Evolutionary conservation across 768 basidiomycete species (phyloP).

Genomic region (Steccherinum ochraceum): DNA sequence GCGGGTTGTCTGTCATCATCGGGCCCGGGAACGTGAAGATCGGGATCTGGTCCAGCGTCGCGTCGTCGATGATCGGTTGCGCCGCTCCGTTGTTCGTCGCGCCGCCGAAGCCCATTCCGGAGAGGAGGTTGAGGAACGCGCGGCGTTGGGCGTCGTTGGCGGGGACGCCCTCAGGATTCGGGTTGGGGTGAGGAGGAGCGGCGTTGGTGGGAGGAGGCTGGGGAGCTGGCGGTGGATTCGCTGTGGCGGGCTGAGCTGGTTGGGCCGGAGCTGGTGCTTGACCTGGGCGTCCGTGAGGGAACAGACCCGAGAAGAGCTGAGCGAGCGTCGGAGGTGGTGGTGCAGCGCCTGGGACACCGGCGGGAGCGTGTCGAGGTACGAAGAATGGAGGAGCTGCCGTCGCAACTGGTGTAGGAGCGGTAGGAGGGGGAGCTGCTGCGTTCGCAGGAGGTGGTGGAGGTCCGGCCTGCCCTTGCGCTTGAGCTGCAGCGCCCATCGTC

Average conservation of each 20-base stretch:
- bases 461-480: not conserved
- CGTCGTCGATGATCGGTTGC: too few relatives aligned
- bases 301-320: not conserved
- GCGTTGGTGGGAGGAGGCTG: not conserved
- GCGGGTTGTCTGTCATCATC: too few relatives aligned
- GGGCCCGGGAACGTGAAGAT: not conserved
- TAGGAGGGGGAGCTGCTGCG: not conserved
- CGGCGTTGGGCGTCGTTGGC: too few relatives aligned
- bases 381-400: not conserved
- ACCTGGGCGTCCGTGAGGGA: not conserved
- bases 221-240: conserved; percentile 2
- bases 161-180: too few relatives aligned
- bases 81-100: too few relatives aligned
- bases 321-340: not conserved
- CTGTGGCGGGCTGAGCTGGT: conserved; percentile 1
- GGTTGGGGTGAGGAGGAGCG: too few relatives aligned
- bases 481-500: not conserved
- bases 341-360: not conserved
- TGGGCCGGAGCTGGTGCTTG: not conserved
- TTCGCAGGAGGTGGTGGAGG: not conserved
- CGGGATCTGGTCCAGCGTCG: too few relatives aligned
- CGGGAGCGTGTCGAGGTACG: too few relatives aligned
- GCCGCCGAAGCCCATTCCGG: too few relatives aligned
- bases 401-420: not conserved
- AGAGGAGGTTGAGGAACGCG: too few relatives aligned